Conservation (phyloP, 139 green algal species). For the Microglena sp. region DNA sequence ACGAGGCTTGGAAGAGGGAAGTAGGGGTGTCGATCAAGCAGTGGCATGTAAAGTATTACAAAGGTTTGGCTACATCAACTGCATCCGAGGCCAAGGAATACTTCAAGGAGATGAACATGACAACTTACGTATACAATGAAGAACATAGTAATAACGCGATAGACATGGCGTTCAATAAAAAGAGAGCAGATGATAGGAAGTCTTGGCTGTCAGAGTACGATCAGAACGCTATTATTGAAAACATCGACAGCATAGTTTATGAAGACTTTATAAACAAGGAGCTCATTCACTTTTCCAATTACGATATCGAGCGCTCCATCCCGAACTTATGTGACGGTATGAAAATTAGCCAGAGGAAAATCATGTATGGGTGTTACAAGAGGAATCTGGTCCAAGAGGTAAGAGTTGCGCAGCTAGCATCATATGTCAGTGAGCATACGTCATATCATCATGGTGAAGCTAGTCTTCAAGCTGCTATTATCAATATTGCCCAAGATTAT, state of each 20-base stretch:
- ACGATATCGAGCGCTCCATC: constrained; percentile 10
- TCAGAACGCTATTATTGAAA: not conserved
- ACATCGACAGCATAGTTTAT: not conserved
- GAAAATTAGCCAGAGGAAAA: constrained; percentile 13
- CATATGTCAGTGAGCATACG: constrained; percentile 3
- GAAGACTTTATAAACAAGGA: constrained; percentile 18
- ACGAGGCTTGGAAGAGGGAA: constrained; percentile 7
- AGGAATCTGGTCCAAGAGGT: constrained; percentile 1
- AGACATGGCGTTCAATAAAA: constrained; percentile 17
- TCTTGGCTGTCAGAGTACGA: constrained; percentile 6
- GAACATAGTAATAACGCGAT: not conserved
- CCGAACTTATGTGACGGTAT: constrained; percentile 10
- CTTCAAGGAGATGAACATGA: constrained; percentile 10
- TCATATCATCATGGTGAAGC: constrained; percentile 23
- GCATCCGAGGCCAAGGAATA: constrained; percentile 10
- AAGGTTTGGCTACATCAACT: constrained; percentile 16
- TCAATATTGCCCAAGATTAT: constrained; percentile 25
- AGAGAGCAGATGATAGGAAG: constrained; percentile 15
- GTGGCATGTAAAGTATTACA: constrained; percentile 25
- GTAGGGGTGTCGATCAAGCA: not conserved
- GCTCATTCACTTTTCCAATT: constrained; percentile 15
- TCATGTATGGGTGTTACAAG: constrained; percentile 9
- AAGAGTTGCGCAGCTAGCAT: constrained; percentile 14
- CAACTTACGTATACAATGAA: not conserved
- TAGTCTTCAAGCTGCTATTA: constrained; percentile 8